Evolutionary conservation across 2,329 filamentous ascomycete genomes (phyloP), one percentile per base, ranked within the genome.

Genomic region (Ilyonectria sp.): DNA sequence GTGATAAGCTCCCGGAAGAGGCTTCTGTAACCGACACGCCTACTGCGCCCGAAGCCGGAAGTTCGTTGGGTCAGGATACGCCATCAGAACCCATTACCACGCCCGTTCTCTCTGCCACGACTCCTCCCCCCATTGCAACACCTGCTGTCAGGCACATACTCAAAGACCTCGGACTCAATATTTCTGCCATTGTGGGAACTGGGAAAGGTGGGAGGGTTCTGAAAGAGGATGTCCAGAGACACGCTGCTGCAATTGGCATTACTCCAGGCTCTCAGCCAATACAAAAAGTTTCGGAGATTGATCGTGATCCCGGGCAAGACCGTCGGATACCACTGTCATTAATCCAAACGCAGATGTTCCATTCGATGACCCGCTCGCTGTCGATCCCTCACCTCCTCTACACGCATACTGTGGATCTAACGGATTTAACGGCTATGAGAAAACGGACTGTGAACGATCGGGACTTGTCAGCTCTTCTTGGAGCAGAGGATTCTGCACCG

Each of bases 301-400:
- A 6, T 6, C 6, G 5, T n/a, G 7, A 8, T n/a, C 40, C 17
- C 2, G 26, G 7, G 19, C 17, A 55, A 21, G 67, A 69, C n/a
- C 29, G 10, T 6, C 43, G 17, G 6, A 31, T 61, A 2, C n/a
- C 47, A 1, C 43, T 69, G 2, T 46, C 60, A 4, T 63, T 49
- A 1, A 19, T 67, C 13, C 63, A 69, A 23, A 37, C 46, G 5
- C 55, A 54, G 26, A 69, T 69, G 67, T 67, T 64, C 50, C 11
- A 69, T 21, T 58, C 67, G 2, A 69, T 69, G 67, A 67, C 67
- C 5, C 17, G n/a, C 13, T 63, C 67, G 5, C 46, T 69, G 13
- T 33, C 43, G 1, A 60, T 69, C 11, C 67, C 64, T 4, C 64
- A 69, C 10, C 67, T 69, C 9, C 60, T 69, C 4, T 69, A 67